Conservation (phyloP, 1,284 basidiomycete species). For the Papiliotrema fonsecae region DNA sequence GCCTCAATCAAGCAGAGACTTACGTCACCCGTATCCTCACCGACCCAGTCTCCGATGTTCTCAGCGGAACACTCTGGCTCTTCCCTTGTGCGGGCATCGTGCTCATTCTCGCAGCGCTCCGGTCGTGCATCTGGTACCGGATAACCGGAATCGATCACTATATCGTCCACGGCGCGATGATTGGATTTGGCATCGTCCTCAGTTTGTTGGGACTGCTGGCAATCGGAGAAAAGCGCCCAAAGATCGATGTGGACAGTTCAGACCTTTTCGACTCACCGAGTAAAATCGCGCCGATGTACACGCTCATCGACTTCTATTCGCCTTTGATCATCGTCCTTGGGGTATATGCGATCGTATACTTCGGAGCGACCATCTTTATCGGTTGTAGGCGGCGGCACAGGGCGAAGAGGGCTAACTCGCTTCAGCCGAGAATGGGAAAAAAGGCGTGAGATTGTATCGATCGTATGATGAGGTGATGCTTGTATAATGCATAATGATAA, state of each 20-base stretch:
- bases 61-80: conserved; percentile 28
- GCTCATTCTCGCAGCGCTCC: conserved; percentile 18
- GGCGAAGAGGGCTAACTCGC: too few species aligned
- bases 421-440: too few species aligned
- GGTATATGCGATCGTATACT: neutral
- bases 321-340: neutral
- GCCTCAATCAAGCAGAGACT: neutral
- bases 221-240: conserved; percentile 9
- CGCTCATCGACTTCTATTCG: neutral
- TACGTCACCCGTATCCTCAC: neutral
- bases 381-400: neutral
- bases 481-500: too few species aligned
- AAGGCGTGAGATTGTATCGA: too few species aligned
- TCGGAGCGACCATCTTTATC: neutral
- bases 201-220: conserved; percentile 19
- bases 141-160: conserved; percentile 6
- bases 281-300: conserved; percentile 1
- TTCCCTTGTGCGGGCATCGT: conserved; percentile 24
- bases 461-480: too few species aligned
- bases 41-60: neutral
- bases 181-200: conserved; percentile 13
- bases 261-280: neutral
- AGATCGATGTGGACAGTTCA: neutral
- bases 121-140: conserved; percentile 25
- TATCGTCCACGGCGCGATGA: conserved; percentile 13